Conservation (phyloP, 108 stramenopile genomes). For the Stephanodiscus triporus region DNA sequence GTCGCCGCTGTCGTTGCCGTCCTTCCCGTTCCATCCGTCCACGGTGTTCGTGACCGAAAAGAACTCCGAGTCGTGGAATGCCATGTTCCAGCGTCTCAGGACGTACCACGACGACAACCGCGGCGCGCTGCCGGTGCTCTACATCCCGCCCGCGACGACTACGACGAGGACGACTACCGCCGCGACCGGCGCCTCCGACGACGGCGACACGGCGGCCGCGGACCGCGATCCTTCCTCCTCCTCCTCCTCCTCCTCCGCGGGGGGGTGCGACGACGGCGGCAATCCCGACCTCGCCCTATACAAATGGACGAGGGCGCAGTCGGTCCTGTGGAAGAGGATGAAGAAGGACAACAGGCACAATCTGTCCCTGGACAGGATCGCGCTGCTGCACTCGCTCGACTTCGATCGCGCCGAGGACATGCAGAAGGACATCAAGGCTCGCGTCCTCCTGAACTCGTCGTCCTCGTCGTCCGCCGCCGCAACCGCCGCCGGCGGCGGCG, state of each 20-base stretch:
- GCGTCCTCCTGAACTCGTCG: background rate
- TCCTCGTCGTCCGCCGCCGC: background rate
- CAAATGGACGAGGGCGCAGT: conserved; percentile 14
- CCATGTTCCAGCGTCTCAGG: background rate
- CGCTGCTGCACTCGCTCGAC: conserved; percentile 3
- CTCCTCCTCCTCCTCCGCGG: background rate
- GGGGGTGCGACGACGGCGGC: background rate
- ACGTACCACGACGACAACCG: background rate
- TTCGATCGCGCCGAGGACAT: conserved; percentile 1
- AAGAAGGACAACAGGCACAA: conserved; percentile 10
- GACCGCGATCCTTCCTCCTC: background rate
- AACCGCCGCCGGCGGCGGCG: background rate
- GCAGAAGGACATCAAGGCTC: background rate
- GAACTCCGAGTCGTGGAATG: conserved; percentile 11
- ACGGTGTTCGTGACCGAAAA: background rate
- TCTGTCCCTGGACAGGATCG: conserved; percentile 15
- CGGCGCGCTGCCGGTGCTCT: background rate
- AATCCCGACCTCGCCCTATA: background rate
- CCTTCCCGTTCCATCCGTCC: conserved; percentile 19
- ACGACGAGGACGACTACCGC: too few relatives aligned
- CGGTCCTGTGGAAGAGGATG: conserved; percentile 9
- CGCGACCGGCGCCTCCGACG: background rate
- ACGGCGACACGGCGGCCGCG: background rate
- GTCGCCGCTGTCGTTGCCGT: background rate
- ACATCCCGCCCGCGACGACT: background rate